A percentile compares a stretch with the other conserved stretches of the same genome.
phyloP scores from a whole-genome alignment of 768 basidiomycete species.

The Agrocybe praecox region DNA sequence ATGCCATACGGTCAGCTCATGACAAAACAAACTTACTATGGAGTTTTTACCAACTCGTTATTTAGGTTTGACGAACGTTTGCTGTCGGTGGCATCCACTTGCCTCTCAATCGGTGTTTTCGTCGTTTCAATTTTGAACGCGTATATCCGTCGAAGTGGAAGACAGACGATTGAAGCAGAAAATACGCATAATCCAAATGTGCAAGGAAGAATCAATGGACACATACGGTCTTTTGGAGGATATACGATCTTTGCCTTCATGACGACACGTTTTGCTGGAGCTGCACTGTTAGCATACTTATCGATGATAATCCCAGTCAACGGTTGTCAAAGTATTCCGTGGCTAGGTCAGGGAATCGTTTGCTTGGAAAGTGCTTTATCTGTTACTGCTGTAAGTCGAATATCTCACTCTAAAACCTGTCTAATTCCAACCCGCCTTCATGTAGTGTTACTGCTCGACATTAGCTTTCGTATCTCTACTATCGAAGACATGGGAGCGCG shows the following conservation, averaged over 20 bases:
- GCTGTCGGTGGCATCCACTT: not conserved
- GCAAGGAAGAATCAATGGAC: not conserved
- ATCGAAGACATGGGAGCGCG: slow-evolving; percentile 28
- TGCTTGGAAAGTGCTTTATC: not conserved
- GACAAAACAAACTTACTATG: not conserved
- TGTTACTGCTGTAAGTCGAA: not conserved
- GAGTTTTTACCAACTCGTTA: not conserved
- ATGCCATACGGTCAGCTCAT: not conserved
- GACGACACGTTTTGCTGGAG: not conserved
- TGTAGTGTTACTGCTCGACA: slow-evolving; percentile 41
- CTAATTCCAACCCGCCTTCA: not conserved
- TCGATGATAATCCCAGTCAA: not conserved
- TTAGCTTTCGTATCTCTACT: slow-evolving; percentile 37
- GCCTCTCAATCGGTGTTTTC: not conserved
- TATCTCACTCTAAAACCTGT: not conserved
- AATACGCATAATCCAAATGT: not conserved
- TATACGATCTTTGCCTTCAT: slow-evolving; percentile 4
- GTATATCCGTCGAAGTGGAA: no score
- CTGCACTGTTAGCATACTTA: not conserved
- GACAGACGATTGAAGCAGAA: no score
- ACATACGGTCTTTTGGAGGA: not conserved
- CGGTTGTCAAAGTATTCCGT: not conserved
- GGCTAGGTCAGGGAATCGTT: not conserved
- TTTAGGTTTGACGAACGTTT: not conserved
- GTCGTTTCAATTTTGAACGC: not conserved